Evolutionary conservation across 495 filamentous ascomycete species (phyloP), one percentile per base, ranked within the genome.

Genomic region (Penicillium coffeae): DNA sequence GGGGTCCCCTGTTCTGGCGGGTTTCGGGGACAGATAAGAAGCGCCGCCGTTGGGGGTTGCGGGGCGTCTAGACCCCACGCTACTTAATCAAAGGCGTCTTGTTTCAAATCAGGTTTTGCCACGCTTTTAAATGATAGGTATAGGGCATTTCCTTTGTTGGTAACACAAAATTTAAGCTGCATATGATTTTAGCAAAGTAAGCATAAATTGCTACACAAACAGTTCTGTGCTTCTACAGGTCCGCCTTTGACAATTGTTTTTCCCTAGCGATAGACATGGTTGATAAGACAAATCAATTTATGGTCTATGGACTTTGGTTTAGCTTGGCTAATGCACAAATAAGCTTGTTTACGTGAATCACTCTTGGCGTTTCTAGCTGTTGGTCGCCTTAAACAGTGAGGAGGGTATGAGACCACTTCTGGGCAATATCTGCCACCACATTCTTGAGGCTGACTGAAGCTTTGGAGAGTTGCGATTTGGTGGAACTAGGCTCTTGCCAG

Each of bases 401-500:
- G n/a, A n/a, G n/a, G 21, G 64, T 33, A 47, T 43, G 42, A 21
- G 55, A 22, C 66, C 64, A 68, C 3, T 34, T 34, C 18, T 34
- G 38, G 2, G 47, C 12, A 3, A 65, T 50, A 6, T 15, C 18
- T 1, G 47, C 27, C 48, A 70, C 30, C 8, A 64, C 56, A 1
- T 56, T 43, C 36, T 56, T 30, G 25, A 68, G 35, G 15, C 62
- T 47, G 5, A 30, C 40, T 9, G 18, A 33, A 13, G 48, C 14
- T 0, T 45, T 40, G n/a, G 32, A 43, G 4, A 55, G 42, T 38
- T 66, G 53, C 18, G 54, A 41, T 3, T 30, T 46, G 8, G 32
- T 44, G 47, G 60, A 60, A 3, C 30, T 69, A 43, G 63, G 49
- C 3, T 50, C 39, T 45, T 70, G 70, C 75, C 75, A 76, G n/a